A percentile compares a stretch with the other conserved stretches of the same genome.
Evolutionary conservation across 495 filamentous ascomycete species (phyloP).

Genomic region (Neurospora sp.): DNA sequence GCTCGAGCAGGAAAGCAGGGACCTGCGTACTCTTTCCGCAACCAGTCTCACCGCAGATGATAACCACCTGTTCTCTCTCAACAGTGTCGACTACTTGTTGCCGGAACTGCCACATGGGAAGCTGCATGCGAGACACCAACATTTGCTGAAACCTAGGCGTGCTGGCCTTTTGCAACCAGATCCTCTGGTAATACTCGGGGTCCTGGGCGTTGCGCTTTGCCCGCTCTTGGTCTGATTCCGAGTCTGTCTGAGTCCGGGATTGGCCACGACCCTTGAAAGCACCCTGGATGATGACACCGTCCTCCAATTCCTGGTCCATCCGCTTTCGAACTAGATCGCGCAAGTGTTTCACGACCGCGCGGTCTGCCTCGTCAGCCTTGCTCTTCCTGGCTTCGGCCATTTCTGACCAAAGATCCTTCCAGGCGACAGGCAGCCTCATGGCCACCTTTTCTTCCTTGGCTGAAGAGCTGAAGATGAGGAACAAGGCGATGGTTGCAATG

Average conservation of each 20-base stretch:
- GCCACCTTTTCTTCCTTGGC: constrained; percentile 79
- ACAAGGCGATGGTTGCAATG: constrained; percentile 71
- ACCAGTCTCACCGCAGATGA: constrained; percentile 91
- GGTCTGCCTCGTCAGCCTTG: constrained; percentile 58
- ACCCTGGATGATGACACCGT: constrained; percentile 63
- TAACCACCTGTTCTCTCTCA: constrained; percentile 67
- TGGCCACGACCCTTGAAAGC: constrained; percentile 57
- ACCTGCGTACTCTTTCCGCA: constrained; percentile 97
- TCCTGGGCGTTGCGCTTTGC: constrained; percentile 20
- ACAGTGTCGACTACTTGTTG: constrained; percentile 64
- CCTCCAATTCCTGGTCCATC: constrained; percentile 49
- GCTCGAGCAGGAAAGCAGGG: constrained; percentile 81
- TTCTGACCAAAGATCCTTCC: constrained; percentile 81
- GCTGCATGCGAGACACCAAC: constrained; percentile 52
- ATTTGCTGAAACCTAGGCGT: constrained; percentile 51
- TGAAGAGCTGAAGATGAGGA: constrained; percentile 64
- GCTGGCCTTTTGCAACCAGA: constrained; percentile 62
- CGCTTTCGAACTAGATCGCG: constrained; percentile 50
- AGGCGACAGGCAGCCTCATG: constrained; percentile 63
- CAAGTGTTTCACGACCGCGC: constrained; percentile 49
- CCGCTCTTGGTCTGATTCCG: constrained; percentile 31
- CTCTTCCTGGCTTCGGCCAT: constrained; percentile 58
- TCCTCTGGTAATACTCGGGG: constrained; percentile 42
- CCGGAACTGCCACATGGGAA: constrained; percentile 85
- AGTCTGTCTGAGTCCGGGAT: constrained; percentile 36